Base-by-base conservation (phyloP, 768 basidiomycete species). In the Boletus barrowsii region DNA sequence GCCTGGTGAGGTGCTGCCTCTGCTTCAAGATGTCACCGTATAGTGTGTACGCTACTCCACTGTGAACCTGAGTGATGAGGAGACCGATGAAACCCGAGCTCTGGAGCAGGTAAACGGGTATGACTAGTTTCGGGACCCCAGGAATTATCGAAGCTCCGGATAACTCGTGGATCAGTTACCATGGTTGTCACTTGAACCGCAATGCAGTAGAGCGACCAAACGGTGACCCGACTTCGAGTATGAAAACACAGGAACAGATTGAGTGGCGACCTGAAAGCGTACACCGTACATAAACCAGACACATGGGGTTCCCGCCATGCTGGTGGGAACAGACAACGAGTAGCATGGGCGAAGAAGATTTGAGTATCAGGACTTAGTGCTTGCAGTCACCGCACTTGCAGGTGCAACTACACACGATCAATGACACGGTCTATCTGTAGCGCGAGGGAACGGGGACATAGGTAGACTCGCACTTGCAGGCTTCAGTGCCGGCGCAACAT, bases 11-110 rank as follows among this genome's bases (percentile, higher is more conserved):
- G 26, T 29, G 26, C 26, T 29, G 8, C 9, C 26, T 29, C 26
- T 29, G 1, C 26, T 29, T 29, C 26, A 29, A 29, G 7, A 72
- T 73, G 15, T 60, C 50, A 2, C 73, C 72, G 35, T 72, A 72
- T 10, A 73, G 72, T 32, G 60, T 68, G 43, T 74, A 72, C 0
- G 73, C 73, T 6, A 61, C 68, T 44, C 72, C 59, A 13, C 68
- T 64, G 30, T 72, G 66, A 4, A 72, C 73, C 46, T 68, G 65
- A n/a, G 70, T 59, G 15, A 66, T 56, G n/a, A 22, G 67, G 7
- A 61, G 36, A 8, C 69, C 70, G 32, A 72, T 62, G 53, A 60
- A 71, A 29, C 72, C 69, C 20, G 66, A 68, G 26, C 9, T 29
- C 26, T 9, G 26, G 26, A 29, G 26, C 26, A 29, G 26, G 9